Evolutionary conservation across 2,329 filamentous ascomycete species (phyloP), one percentile per base, ranked within the genome.

Genomic region (Xylariaceae sp.): DNA sequence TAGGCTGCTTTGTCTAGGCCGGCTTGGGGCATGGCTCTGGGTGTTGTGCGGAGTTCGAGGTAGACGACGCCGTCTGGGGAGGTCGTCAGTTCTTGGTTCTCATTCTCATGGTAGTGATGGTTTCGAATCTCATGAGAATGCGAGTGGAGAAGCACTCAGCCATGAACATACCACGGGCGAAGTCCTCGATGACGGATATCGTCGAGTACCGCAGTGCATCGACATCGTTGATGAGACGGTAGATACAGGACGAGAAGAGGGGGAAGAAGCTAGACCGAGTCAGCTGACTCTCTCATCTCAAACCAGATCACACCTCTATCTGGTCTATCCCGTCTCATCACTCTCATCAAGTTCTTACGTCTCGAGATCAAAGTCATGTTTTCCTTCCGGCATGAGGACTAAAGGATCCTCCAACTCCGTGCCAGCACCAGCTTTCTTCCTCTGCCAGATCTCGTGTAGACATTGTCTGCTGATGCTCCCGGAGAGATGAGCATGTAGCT

Each of bases 41-140:
- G 90, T 1, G 89, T 94, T 0, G 90, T 93, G 49, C 90, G 85
- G 23, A 94, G 81, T 71, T 95, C 90, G 10, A 92, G 80, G 70
- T 94, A 93, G n/a, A 83, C 79, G 13, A 93, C 86, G 42, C 88
- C 88, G 68, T 94, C 62, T 62, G 17, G 17, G 17, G 17, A 18
- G 17, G 17, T 18, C 17, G 17, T 18, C 17, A 18, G 17, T 18
- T 18, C 17, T 18, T 18, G 17, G 17, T 18, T 18, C 17, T 18
- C 17, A 18, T 18, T 18, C 17, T 18, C 17, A 18, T 18, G 17
- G 17, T 18, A 18, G 17, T 18, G n/a, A n/a, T n/a, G 17, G 17
- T 18, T 18, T 18, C 17, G 17, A 2, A 18, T 18, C 17, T 18
- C 17, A 18, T 18, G 17, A 18, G 17, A 18, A 18, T 18, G 17